These are phyloP conservation scores for Steccherinum ochraceum DNA, from an alignment of 768 basidiomycete species.

Conservation along the genomic window DNA sequence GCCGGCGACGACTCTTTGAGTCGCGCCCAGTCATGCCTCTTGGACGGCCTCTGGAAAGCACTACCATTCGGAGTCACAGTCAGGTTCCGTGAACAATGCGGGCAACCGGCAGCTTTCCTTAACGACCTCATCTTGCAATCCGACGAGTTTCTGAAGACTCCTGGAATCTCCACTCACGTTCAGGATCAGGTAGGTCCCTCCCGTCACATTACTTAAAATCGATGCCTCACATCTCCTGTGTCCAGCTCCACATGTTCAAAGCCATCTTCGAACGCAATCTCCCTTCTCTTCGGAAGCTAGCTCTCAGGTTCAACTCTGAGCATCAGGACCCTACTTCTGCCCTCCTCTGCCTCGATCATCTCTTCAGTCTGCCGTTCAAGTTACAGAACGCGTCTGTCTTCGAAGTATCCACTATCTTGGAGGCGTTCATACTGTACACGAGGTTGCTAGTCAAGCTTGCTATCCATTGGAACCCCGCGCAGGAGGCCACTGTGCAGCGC, in stretches of 20 bases:
- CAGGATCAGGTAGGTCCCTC: not conserved
- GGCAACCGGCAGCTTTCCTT: not conserved
- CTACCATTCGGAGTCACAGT: slow-evolving; percentile 32
- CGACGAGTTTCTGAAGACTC: not conserved
- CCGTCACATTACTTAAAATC: not conserved
- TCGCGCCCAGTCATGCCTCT: slow-evolving; percentile 34
- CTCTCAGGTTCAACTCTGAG: slow-evolving; percentile 21
- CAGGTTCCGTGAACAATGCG: not conserved
- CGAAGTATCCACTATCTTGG: slow-evolving; percentile 26
- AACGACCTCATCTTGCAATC: not conserved
- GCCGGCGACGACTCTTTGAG: slow-evolving; percentile 22
- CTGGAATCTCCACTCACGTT: not conserved
- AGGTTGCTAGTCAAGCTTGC: slow-evolving; percentile 25
- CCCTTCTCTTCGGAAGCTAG: slow-evolving; percentile 26
- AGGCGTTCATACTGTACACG: slow-evolving; percentile 29
- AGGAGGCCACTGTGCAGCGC: slow-evolving; percentile 17
- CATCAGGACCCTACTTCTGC: slow-evolving; percentile 21
- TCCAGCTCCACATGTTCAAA: slow-evolving; percentile 28
- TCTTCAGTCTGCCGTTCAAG: slow-evolving; percentile 25
- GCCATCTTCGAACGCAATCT: slow-evolving; percentile 21
- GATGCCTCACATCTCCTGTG: too few species aligned
- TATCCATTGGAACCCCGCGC: slow-evolving; percentile 23
- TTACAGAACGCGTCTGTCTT: slow-evolving; percentile 19
- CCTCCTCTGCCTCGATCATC: slow-evolving; percentile 38
- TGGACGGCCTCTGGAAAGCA: slow-evolving; percentile 40